phyloP scores from a whole-genome alignment of 345 rosid species.

The Brassica juncea region DNA sequence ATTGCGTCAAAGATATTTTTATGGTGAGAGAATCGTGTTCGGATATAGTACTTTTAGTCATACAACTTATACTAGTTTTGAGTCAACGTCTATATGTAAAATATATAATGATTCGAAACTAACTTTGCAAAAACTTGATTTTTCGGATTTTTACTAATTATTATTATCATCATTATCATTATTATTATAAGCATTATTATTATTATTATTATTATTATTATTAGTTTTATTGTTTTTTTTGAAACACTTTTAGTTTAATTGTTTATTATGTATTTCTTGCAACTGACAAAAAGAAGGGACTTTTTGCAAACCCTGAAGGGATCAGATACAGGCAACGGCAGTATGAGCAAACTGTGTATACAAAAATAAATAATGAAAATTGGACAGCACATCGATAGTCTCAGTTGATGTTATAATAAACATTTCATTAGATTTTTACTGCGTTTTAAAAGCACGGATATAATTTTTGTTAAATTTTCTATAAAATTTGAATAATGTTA shows the following conservation, averaged over 20 bases:
- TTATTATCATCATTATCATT: neutral
- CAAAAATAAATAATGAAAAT: neutral
- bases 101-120: neutral
- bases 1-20: neutral
- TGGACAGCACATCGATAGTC: constrained; percentile 7
- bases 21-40: neutral
- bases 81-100: neutral
- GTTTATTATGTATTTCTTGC: neutral
- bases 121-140: neutral
- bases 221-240: neutral
- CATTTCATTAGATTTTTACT: neutral
- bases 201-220: neutral
- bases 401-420: neutral
- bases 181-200: neutral
- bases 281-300: constrained; percentile 23
- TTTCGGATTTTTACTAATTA: neutral
- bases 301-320: constrained; percentile 12
- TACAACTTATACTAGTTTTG: neutral
- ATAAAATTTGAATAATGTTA: too few relatives aligned
- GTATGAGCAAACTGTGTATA: neutral
- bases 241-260: neutral
- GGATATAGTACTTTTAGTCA: neutral
- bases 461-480: too few relatives aligned
- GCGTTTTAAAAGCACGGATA: too few relatives aligned
- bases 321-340: neutral